Evolutionary conservation across 1,284 basidiomycete species (phyloP).

Genomic region (Termitomyces sp.): DNA sequence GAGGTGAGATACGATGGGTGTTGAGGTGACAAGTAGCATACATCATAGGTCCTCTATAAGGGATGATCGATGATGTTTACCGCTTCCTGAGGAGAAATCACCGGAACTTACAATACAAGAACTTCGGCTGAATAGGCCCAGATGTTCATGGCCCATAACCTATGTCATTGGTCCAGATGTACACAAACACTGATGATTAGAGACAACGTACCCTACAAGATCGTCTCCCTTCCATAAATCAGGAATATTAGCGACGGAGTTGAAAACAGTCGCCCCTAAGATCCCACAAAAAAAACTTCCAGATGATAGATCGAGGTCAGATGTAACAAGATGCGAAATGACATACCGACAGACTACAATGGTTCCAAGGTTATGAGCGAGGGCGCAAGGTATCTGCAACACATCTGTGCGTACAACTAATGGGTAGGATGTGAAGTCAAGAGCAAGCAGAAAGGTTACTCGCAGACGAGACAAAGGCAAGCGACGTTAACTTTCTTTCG

Average conservation of each 20-base stretch:
- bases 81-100: neutral
- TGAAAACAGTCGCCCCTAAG: slow-evolving; percentile 14
- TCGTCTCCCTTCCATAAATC: slow-evolving; percentile 19
- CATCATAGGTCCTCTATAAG: slow-evolving; percentile 16
- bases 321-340: neutral
- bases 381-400: slow-evolving; percentile 18
- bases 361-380: slow-evolving; percentile 13
- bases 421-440: slow-evolving; percentile 12
- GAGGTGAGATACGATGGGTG: neutral
- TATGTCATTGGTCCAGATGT: slow-evolving; percentile 1
- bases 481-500: slow-evolving; percentile 16
- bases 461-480: slow-evolving; percentile 17
- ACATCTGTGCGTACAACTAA: slow-evolving; percentile 13
- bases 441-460: slow-evolving; percentile 4
- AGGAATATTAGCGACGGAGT: slow-evolving; percentile 17
- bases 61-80: neutral
- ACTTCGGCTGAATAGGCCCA: slow-evolving; percentile 18
- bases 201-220: slow-evolving; percentile 8
- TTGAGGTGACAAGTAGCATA: neutral
- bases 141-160: slow-evolving; percentile 19
- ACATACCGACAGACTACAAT: slow-evolving; percentile 17
- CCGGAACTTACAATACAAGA: slow-evolving; percentile 12
- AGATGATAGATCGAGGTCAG: neutral
- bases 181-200: neutral
- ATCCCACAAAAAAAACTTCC: slow-evolving; percentile 16